Evolutionary conservation across 306 rosid species (phyloP), one percentile per base, ranked within the genome.

Genomic region (Lagenaria siceraria): DNA sequence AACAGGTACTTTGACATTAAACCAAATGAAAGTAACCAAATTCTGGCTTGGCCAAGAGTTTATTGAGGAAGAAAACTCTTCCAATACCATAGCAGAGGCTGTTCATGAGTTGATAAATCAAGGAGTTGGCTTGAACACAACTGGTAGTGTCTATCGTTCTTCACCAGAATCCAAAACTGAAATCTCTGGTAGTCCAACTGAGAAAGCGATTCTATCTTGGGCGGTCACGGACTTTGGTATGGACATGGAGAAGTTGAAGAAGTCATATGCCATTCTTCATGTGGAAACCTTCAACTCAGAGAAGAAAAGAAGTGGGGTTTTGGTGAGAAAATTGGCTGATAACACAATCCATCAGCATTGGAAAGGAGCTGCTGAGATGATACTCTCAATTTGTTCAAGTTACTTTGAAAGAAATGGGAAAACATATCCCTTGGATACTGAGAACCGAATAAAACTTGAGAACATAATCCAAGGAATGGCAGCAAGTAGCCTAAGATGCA

Each of bases 351-450:
- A 84, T 38, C 87, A 89, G 79, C 98, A 91, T 71, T 93, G 97
- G 96, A 93, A 93, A 88, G 97, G 97, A 43, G 98, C 97, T 74
- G 93, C 97, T 4, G 97, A 91, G 96, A 86, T 91, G 83, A 80
- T 91, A 42, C 86, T 93, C 55, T 90, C 93, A 63, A 88, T 84
- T 90, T 93, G 98, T 81, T 83, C 87, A 18, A 81, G 80, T 29
- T 93, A 89, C 56, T 78, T 78, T 58, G 93, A 85, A 65, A 80
- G 76, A 72, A 77, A 80, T 10, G 93, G 97, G 43, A 73, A 13
- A 36, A 48, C 7, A 43, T 88, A 86, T 74, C 80, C 86, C 74
- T 79, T 93, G 40, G 87, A 87, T 76, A 81, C 24, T 43, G 90
- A 81, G 21, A 51, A 21, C 18, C 82, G 88, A 51, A 51, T 74